Conservation (phyloP, 768 basidiomycete species). For the Polyporus arcularius region DNA sequence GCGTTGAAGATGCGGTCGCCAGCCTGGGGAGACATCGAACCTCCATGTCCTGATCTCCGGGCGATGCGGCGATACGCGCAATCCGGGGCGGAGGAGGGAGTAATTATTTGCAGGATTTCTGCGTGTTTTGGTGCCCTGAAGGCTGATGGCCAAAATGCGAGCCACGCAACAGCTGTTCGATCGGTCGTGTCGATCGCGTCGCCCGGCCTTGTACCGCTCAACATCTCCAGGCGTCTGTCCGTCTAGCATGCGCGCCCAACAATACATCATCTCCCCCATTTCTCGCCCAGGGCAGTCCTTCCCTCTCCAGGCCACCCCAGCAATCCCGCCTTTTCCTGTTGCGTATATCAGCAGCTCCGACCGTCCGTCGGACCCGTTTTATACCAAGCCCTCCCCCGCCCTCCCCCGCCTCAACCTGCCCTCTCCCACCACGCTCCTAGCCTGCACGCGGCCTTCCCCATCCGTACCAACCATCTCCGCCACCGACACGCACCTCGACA, state of each 20-base stretch:
- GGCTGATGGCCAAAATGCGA: slow-evolving; percentile 14
- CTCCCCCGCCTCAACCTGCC: slow-evolving; percentile 1
- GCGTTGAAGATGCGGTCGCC: slow-evolving; percentile 2
- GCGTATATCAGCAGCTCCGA: slow-evolving; percentile 19
- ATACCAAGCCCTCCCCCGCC: slow-evolving; percentile 13
- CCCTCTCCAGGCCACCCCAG: slow-evolving; percentile 13
- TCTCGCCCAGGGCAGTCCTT: not conserved
- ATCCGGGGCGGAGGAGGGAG: slow-evolving; percentile 1
- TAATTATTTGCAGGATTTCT: slow-evolving; percentile 9
- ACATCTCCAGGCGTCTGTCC: slow-evolving; percentile 12
- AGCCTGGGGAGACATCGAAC: not conserved
- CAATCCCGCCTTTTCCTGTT: slow-evolving; percentile 14
- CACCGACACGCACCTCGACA: not conserved
- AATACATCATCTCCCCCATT: slow-evolving; percentile 23
- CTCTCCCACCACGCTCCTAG: slow-evolving; percentile 5
- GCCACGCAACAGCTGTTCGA: slow-evolving; percentile 17
- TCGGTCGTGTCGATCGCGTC: slow-evolving; percentile 17
- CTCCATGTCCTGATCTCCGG: slow-evolving; percentile 1
- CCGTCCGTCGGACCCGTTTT: slow-evolving; percentile 10
- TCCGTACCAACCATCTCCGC: not conserved
- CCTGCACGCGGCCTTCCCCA: slow-evolving; percentile 2
- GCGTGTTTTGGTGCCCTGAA: slow-evolving; percentile 18
- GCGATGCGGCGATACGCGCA: slow-evolving; percentile 3
- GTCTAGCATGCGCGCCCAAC: slow-evolving; percentile 18
- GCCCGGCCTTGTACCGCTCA: slow-evolving; percentile 15